Percentiles rank a stretch among this genome's conserved stretches.
Evolutionary conservation across 345 rosid species (phyloP).

Genomic region (Citrus sinensis): DVS_A1.0 CM039165.1:2225501-2226000

Average conservation of each 20-base stretch:
- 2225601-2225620: constrained; percentile 84
- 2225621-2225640: constrained; percentile 76
- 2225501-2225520: constrained; percentile 80
- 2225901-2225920: constrained; percentile 91
- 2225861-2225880: constrained; percentile 91
- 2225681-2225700: constrained; percentile 80
- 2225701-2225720: constrained; percentile 73
- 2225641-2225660: constrained; percentile 70
- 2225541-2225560: constrained; percentile 73
- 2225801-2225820: constrained; percentile 84
- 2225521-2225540: constrained; percentile 80
- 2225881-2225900: constrained; percentile 92
- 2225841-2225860: constrained; percentile 68
- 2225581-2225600: constrained; percentile 91
- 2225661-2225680: constrained; percentile 91
- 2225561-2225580: constrained; percentile 77
- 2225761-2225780: constrained; percentile 87
- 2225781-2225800: constrained; percentile 85
- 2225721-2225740: constrained; percentile 59
- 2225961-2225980: constrained; percentile 90
- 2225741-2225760: constrained; percentile 76
- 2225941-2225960: constrained; percentile 80
- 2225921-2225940: constrained; percentile 69
- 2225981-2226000: constrained; percentile 95
- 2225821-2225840: constrained; percentile 73